phyloP scores from a whole-genome alignment of 2,329 filamentous ascomycete species.

The Apiospora kogelbergensis region DNA sequence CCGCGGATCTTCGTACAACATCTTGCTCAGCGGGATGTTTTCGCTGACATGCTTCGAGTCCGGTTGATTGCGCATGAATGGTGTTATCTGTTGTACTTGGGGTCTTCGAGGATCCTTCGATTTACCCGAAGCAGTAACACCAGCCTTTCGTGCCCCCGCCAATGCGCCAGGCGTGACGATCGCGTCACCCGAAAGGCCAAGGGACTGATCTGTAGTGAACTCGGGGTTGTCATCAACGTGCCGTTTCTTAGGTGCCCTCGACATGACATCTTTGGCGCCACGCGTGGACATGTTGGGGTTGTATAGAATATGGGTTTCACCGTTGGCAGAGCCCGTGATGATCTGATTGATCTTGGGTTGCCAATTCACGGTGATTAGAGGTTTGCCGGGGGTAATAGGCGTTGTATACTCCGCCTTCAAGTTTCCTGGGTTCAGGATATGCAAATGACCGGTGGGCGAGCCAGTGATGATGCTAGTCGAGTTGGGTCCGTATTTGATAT shows the following conservation, averaged over 20 bases:
- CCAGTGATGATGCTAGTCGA: slow-evolving; percentile 85
- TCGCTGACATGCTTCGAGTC: slow-evolving; percentile 87
- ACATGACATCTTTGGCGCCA: slow-evolving; percentile 88
- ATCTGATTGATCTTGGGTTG: slow-evolving; percentile 96
- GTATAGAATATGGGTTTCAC: slow-evolving; percentile 87
- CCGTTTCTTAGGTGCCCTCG: slow-evolving; percentile 87
- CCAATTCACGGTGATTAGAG: slow-evolving; percentile 85
- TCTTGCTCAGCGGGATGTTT: slow-evolving; percentile 84
- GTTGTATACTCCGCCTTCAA: slow-evolving; percentile 82
- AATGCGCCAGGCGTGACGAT: slow-evolving; percentile 70
- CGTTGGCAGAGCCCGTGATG: slow-evolving; percentile 87
- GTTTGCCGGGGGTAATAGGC: slow-evolving; percentile 80
- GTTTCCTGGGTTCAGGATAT: slow-evolving; percentile 92
- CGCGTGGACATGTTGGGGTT: slow-evolving; percentile 78
- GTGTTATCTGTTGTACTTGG: slow-evolving; percentile 80
- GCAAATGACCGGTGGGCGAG: slow-evolving; percentile 79
- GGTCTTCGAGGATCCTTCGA: slow-evolving; percentile 79
- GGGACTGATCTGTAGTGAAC: slow-evolving; percentile 79
- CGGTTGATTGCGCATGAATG: slow-evolving; percentile 86
- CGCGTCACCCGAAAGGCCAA: slow-evolving; percentile 80
- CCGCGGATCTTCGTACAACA: slow-evolving; percentile 94
- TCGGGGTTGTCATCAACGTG: slow-evolving; percentile 92
- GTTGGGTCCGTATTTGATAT: slow-evolving; percentile 86
- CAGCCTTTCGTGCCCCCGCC: slow-evolving; percentile 56
- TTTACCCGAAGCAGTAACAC: slow-evolving; percentile 75